These are phyloP conservation scores for Vararia minispora DNA, from an alignment of 768 basidiomycete species.

Conservation along the genomic window DNA sequence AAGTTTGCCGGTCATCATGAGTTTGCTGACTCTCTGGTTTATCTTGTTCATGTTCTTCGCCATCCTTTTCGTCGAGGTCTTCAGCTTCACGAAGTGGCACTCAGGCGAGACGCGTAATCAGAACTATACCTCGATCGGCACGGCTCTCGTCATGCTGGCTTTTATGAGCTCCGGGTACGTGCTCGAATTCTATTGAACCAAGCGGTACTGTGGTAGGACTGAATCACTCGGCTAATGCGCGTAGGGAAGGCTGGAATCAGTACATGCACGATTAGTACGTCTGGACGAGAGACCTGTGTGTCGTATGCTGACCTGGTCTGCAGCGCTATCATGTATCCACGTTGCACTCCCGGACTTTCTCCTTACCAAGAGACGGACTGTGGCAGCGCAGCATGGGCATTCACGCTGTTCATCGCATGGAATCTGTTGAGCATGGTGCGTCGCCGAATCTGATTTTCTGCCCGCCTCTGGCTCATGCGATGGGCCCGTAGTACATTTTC, in stretches of 20 bases:
- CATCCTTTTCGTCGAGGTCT: constrained; percentile 82
- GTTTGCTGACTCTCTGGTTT: constrained; percentile 79
- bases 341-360: constrained; percentile 51
- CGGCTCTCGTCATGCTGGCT: constrained; percentile 77
- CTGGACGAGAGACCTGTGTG: neutral
- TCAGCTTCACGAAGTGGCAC: constrained; percentile 82
- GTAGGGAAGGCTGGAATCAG: constrained; percentile 90
- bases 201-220: too few species aligned
- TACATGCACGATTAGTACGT: constrained; percentile 95
- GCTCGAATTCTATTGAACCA: neutral
- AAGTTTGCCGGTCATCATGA: constrained; percentile 77
- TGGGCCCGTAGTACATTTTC: constrained; percentile 69
- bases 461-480: too few species aligned
- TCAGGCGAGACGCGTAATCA: constrained; percentile 52
- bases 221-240: constrained; percentile 8
- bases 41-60: constrained; percentile 86
- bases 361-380: constrained; percentile 67
- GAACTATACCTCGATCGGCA: constrained; percentile 75
- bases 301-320: constrained; percentile 6
- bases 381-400: constrained; percentile 77
- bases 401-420: constrained; percentile 86
- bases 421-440: constrained; percentile 89
- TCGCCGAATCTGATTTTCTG: constrained; percentile 2
- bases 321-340: constrained; percentile 68
- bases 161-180: constrained; percentile 90